Percentiles rank a stretch among this genome's conserved stretches.
Evolutionary conservation across 257 asterid species (phyloP).

Genomic region (Solanum piurae): DNA sequence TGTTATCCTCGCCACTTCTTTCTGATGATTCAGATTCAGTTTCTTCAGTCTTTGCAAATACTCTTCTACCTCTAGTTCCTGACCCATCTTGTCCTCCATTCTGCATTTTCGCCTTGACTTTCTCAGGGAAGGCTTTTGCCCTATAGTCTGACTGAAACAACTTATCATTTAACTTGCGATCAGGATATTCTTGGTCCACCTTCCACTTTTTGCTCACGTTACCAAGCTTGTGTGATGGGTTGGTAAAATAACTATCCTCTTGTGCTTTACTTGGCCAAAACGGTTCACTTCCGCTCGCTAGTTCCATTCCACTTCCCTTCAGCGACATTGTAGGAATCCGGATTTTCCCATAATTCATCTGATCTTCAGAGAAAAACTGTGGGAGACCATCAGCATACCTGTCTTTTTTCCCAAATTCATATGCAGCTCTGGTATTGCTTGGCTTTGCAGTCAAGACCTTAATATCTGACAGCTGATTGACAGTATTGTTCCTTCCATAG

Average conservation of each 20-base stretch:
- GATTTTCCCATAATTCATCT: slow-evolving; percentile 50
- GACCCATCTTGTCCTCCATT: slow-evolving; percentile 41
- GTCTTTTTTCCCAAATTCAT: slow-evolving; percentile 38
- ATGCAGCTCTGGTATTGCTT: slow-evolving; percentile 32
- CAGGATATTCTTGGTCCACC: slow-evolving; percentile 41
- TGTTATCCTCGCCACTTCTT: slow-evolving; percentile 60
- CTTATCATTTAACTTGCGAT: slow-evolving; percentile 33
- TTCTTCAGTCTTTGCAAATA: slow-evolving; percentile 51
- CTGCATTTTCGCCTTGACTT: slow-evolving; percentile 27
- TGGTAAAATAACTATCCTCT: slow-evolving; percentile 40
- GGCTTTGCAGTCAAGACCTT: slow-evolving; percentile 67
- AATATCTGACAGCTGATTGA: slow-evolving; percentile 78
- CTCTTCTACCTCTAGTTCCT: slow-evolving; percentile 31
- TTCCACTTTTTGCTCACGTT: slow-evolving; percentile 57
- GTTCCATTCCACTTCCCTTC: slow-evolving; percentile 51
- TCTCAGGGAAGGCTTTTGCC: slow-evolving; percentile 36
- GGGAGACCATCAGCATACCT: slow-evolving; percentile 39
- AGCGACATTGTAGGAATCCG: slow-evolving; percentile 38
- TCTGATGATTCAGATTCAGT: slow-evolving; percentile 95
- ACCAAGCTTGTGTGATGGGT: slow-evolving; percentile 28
- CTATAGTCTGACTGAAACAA: slow-evolving; percentile 40
- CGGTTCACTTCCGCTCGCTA: slow-evolving; percentile 40
- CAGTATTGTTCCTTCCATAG: slow-evolving; percentile 54
- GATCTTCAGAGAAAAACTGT: slow-evolving; percentile 45
- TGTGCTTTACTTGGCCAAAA: slow-evolving; percentile 38